These are phyloP conservation scores for Mycena indigotica DNA, from an alignment of 768 basidiomycete species.

Conservation along the genomic window DNA sequence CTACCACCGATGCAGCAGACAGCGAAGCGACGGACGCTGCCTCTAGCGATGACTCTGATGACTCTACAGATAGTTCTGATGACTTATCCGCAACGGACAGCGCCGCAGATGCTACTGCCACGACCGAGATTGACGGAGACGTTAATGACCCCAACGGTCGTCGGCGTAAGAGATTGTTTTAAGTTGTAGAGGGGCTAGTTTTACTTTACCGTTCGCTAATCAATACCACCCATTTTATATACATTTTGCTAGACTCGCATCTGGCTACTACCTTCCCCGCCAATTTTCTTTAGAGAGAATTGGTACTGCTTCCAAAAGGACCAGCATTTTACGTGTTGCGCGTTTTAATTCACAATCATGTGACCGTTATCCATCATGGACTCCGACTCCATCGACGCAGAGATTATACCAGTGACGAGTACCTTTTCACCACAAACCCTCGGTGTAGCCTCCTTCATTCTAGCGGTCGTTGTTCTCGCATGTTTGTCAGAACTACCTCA, in stretches of 20 bases:
- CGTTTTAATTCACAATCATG: too few species aligned
- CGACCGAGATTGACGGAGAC: conserved; percentile 32
- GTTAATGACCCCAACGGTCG: conserved; percentile 34
- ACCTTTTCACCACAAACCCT: conserved; percentile 43
- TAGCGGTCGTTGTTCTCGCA: conserved; percentile 46
- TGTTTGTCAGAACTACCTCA: conserved; percentile 36
- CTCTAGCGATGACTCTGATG: conserved; percentile 6
- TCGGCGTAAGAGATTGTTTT: neutral
- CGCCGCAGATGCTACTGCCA: conserved; percentile 16
- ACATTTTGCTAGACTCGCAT: too few species aligned
- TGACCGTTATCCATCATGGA: neutral
- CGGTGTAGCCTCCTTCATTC: conserved; percentile 42
- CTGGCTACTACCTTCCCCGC: too few species aligned
- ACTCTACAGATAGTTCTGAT: neutral
- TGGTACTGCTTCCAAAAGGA: too few species aligned
- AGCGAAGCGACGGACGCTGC: conserved; percentile 2
- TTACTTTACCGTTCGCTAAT: too few species aligned
- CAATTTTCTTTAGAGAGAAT: too few species aligned
- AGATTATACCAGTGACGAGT: conserved; percentile 37
- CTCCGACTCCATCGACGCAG: conserved; percentile 27
- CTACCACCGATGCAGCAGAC: conserved; percentile 1
- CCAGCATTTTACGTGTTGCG: too few species aligned
- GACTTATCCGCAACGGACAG: neutral
- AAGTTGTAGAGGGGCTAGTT: too few species aligned
- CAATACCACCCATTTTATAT: too few species aligned